Evolutionary conservation across 1,139 yeast species (phyloP).

Genomic region (Hemisphaericaspora subhashii): DNA sequence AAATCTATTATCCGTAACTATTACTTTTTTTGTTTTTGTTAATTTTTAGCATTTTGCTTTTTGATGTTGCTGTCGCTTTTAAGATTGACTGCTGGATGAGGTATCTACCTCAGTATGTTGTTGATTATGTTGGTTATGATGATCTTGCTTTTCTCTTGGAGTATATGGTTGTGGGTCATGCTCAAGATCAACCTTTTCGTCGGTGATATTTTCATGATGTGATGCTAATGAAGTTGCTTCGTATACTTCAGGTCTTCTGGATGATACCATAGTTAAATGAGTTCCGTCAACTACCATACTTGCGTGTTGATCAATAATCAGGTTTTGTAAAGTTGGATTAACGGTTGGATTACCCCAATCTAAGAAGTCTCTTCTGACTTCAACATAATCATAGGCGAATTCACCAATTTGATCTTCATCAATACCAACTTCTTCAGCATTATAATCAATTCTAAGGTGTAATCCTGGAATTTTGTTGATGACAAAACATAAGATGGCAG

Average conservation of each 20-base stretch:
- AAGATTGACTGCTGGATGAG: constrained; percentile 3
- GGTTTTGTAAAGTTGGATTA: constrained; percentile 12
- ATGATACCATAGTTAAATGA: constrained; percentile 1
- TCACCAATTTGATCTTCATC: constrained; percentile 98
- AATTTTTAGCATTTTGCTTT: not conserved
- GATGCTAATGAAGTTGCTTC: constrained; percentile 3
- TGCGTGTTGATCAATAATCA: constrained; percentile 10
- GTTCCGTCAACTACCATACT: constrained; percentile 3
- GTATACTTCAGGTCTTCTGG: constrained; percentile 4
- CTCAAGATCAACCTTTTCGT: constrained; percentile 3
- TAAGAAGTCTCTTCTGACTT: constrained; percentile 89
- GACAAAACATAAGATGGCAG: constrained; percentile 72
- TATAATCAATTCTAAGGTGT: constrained; percentile 74
- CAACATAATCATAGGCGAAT: constrained; percentile 97
- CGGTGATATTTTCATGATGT: constrained; percentile 3
- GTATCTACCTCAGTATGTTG: constrained; percentile 3
- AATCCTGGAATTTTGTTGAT: constrained; percentile 82
- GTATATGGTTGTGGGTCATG: constrained; percentile 5
- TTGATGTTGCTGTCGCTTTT: not conserved
- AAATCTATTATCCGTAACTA: constrained; percentile 3
- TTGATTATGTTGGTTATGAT: constrained; percentile 2
- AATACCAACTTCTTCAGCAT: constrained; percentile 84
- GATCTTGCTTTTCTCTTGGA: constrained; percentile 1
- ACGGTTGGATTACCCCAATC: constrained; percentile 47
- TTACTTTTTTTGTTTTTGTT: too few relatives aligned